Base-by-base conservation (phyloP, 805 yeast species). In the Ogataea kodamae region DNA sequence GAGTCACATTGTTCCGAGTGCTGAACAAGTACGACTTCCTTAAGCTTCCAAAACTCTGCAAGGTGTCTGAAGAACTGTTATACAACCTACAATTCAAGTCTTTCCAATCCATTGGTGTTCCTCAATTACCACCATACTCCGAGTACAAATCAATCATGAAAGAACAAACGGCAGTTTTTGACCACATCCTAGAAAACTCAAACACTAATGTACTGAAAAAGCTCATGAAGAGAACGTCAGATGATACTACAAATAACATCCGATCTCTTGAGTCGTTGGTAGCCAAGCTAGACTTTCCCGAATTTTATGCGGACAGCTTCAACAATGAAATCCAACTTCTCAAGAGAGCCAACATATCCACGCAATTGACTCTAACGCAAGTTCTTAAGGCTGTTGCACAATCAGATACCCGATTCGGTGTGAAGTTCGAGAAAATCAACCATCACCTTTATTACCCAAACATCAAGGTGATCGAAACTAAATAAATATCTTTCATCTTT, bases 21-120 rank as follows among this genome's bases (percentile, higher is more conserved):
- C 35, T 59, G 18, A 37, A 46, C 11, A 42, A 27, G 22, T 35
- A 43, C n/a, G 57, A 57, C 5, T 36, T 44, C 14, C 13, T 57
- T 18, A 43, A 48, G 13, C 43, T 54, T 6, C 64, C 66, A 2
- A 54, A 52, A 27, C 35, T 44, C 18, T 43, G 51, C 39, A 52
- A 47, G 33, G 54, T 46, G 8, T 37, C 57, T 2, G 60, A 54
- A 40, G 61, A 61, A 28, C 43, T 64, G 22, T 52, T 72, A 11
- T 78, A 70, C 51, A 60, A 68, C 7, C 61, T 87, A 28, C 72
- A 95, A 45, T 70, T 86, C 72, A 87, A 86, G 54, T 78, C 92
- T 4, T 85, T 82, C 62, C 73, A 81, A 14, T 72, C 87, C 0
- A 81, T 88, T 13, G 95, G 94, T 1, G 76, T 77, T 8, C 96